Evolutionary conservation across 1,284 basidiomycete genomes (phyloP), one percentile per base, ranked within the genome.

Genomic region (Rhodofomes roseus): DNA sequence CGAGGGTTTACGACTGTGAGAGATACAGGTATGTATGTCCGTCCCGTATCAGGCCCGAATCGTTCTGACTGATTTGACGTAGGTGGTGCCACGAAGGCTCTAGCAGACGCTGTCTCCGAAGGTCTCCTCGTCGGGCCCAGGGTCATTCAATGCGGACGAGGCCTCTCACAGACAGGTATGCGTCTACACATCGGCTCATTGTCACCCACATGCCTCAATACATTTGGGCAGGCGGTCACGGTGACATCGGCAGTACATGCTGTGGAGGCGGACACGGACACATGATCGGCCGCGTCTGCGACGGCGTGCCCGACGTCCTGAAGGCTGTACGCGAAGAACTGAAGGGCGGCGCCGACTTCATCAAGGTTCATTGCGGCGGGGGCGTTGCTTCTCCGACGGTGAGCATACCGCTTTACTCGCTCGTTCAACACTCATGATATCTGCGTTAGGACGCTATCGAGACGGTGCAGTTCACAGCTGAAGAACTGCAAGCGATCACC

Each of bases 1-100:
- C 68, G 79, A 25, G 80, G 80, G 0, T 82, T 81, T 64, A 82
- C 79, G 0, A 79, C 79, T 2, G 77, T 80, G 18, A 73, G 80
- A n/a, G 80, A 82, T 62, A 75, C 74, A 11, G 79, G 79, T 60
- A 22, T 18, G 79, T 60, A 22, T 18, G 44, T 12, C 29, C 18
- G 39, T 9, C 14, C 20, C 12, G 9, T 40, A 23, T 22, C 14
- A 8, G 1, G 16, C 20, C 9, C 16, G 37, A 11, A n/a, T 36
- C 25, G 43, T n/a, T 44, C 34, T 60, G 0, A 53, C n/a, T 25
- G 16, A 20, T 39, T 2, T 16, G 4, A 27, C 25, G 16, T 48
- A 70, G 68, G 68, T 44, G 80, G 80, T 16, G 80, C 79, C 0
- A 76, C 72, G 56, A 79, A 78, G 62, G 67, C 73, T 7, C 69